phyloP scores from a whole-genome alignment of 805 yeast species.

The Vanderwaltozyma yarrowii region DNA sequence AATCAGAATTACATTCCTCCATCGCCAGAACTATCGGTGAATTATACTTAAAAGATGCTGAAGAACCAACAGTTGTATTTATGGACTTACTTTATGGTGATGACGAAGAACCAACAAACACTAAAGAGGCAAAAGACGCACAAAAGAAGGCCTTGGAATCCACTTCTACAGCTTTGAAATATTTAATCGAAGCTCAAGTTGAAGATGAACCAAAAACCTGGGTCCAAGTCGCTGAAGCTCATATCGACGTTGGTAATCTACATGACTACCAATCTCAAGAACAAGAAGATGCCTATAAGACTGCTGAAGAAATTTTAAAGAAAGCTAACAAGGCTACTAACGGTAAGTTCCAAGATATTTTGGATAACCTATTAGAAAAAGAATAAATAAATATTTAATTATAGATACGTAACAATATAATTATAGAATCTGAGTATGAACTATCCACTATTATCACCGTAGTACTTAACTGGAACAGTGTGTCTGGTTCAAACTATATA shows the following conservation, averaged over 20 bases:
- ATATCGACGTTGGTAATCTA: constrained; percentile 68
- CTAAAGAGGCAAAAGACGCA: constrained; percentile 31
- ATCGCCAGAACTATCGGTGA: constrained; percentile 50
- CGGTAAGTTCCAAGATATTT: constrained; percentile 57
- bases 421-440: too few relatives aligned
- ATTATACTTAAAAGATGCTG: constrained; percentile 54
- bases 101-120: constrained; percentile 22
- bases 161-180: constrained; percentile 44
- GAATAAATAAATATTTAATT: constrained; percentile 1
- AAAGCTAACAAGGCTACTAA: constrained; percentile 74
- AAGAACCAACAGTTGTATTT: constrained; percentile 44
- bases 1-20: constrained; percentile 27
- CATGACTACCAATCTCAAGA: constrained; percentile 52
- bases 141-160: constrained; percentile 39
- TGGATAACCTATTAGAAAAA: constrained; percentile 39
- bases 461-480: too few relatives aligned
- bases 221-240: constrained; percentile 81
- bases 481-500: too few relatives aligned
- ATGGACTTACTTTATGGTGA: constrained; percentile 51
- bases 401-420: neutral
- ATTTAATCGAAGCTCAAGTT: constrained; percentile 49
- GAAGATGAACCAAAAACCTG: constrained; percentile 70
- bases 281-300: constrained; percentile 54
- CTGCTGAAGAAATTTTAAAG: constrained; percentile 58
- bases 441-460: too few relatives aligned